phyloP scores from a whole-genome alignment of 257 asterid species.

The Ophiorrhiza pumila region DNA sequence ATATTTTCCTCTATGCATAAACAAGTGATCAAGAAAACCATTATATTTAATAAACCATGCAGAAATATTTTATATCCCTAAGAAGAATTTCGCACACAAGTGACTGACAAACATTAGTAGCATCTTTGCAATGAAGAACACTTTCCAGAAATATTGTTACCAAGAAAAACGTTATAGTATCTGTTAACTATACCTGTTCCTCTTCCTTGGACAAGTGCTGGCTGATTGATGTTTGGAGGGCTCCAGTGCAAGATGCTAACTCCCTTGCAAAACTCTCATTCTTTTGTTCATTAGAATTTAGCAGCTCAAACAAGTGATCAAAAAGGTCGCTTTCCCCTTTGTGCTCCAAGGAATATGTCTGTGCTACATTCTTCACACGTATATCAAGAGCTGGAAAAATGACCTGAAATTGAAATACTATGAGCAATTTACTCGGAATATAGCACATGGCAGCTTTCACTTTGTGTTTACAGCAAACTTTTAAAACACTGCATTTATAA shows the following conservation, averaged over 20 bases:
- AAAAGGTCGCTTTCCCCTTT: conserved; percentile 47
- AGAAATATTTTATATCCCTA: not conserved
- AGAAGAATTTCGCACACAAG: not conserved
- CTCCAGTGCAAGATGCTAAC: conserved; percentile 46
- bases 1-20: not conserved
- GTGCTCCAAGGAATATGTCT: conserved; percentile 49
- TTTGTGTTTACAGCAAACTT: not conserved
- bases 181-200: conserved; percentile 34
- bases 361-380: conserved; percentile 50
- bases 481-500: not conserved
- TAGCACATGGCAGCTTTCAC: not conserved
- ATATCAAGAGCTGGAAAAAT: conserved; percentile 52
- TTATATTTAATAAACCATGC: not conserved
- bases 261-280: conserved; percentile 36
- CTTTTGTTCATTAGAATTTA: conserved; percentile 27
- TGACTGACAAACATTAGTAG: not conserved
- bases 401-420: conserved; percentile 30
- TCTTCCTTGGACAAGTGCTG: conserved; percentile 54
- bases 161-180: not conserved
- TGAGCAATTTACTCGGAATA: not conserved
- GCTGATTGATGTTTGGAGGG: conserved; percentile 42
- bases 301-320: conserved; percentile 44
- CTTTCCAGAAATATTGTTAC: not conserved
- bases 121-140: not conserved
- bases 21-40: not conserved